These are phyloP conservation scores for Cydonia oblonga DNA, from an alignment of 331 rosid genomes.

Conservation along the genomic window DNA sequence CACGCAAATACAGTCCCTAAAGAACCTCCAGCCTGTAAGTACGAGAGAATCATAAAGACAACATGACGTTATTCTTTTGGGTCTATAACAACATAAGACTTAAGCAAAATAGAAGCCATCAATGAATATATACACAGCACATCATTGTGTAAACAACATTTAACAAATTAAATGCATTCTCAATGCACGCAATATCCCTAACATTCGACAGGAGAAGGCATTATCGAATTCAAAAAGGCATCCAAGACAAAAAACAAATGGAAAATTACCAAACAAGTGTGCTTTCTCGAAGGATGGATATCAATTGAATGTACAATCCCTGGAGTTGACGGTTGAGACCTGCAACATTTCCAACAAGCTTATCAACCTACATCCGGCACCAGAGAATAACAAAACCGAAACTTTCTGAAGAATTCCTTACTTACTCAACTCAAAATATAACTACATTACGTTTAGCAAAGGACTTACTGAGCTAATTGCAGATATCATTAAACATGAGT, in stretches of 20 bases:
- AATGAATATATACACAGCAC: not conserved
- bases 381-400: not conserved
- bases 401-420: not conserved
- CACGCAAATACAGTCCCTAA: conserved; percentile 87
- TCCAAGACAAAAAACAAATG: not conserved
- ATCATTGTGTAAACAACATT: too few relatives aligned
- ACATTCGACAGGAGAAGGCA: not conserved
- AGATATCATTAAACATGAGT: not conserved
- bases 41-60: not conserved
- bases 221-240: not conserved
- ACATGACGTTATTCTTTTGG: not conserved
- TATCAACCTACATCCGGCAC: not conserved
- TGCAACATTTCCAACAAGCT: conserved; percentile 30
- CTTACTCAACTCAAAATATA: too few relatives aligned
- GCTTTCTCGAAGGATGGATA: conserved; percentile 86
- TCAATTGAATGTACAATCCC: conserved; percentile 88
- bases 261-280: conserved; percentile 67
- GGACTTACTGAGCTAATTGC: too few relatives aligned
- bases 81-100: not conserved
- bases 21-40: conserved; percentile 76
- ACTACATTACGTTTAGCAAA: too few relatives aligned
- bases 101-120: not conserved
- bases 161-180: too few relatives aligned
- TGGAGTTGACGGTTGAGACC: conserved; percentile 49
- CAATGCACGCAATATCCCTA: too few relatives aligned